Evolutionary conservation across 345 rosid genomes (phyloP).

Genomic region (Citrus maxima): DNA sequence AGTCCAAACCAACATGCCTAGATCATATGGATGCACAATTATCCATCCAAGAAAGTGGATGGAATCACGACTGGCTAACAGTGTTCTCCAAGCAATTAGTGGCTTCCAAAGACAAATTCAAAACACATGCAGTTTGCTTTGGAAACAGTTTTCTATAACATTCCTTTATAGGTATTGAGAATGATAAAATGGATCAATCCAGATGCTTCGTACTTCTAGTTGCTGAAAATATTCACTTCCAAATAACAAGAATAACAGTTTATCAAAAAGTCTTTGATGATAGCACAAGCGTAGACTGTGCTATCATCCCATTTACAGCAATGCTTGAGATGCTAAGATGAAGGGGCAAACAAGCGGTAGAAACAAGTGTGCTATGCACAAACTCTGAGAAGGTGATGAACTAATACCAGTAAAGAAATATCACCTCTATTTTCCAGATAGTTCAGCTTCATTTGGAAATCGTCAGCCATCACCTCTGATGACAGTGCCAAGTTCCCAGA

Average conservation of each 20-base stretch:
- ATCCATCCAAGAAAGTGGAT: not conserved
- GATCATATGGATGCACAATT: not conserved
- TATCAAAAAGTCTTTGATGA: not conserved
- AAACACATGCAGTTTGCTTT: too few species aligned
- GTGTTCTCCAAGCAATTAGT: not conserved
- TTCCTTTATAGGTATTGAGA: not conserved
- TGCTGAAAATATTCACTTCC: not conserved
- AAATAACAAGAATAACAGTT: not conserved
- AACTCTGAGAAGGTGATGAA: not conserved
- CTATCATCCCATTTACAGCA: not conserved
- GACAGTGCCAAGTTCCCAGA: constrained; percentile 7
- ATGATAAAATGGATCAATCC: not conserved
- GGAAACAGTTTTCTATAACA: too few species aligned
- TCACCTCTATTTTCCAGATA: constrained; percentile 46
- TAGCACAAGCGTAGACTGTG: not conserved
- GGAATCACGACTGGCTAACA: too few species aligned
- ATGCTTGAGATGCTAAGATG: not conserved
- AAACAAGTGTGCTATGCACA: not conserved
- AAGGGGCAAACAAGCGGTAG: not conserved
- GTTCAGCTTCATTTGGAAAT: constrained; percentile 28
- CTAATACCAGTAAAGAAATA: not conserved
- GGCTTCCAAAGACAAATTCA: not conserved
- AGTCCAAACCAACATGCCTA: not conserved
- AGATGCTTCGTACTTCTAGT: too few species aligned
- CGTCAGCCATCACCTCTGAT: constrained; percentile 19